A percentile compares a stretch with the other conserved stretches of the same genome.
phyloP scores from a whole-genome alignment of 805 yeast species.

The Metschnikowia rubicola region DNA sequence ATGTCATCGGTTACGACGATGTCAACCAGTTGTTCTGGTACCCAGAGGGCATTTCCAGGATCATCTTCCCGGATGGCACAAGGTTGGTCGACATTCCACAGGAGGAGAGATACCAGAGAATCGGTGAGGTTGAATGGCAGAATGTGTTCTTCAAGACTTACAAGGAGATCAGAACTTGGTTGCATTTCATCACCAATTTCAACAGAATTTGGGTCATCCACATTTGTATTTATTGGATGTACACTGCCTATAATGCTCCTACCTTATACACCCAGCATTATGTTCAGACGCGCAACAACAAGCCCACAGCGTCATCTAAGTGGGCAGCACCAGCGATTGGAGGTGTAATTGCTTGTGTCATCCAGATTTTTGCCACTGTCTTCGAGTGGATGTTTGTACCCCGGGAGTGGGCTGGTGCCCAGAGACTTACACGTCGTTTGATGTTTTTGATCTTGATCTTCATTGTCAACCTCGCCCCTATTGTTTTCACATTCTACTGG shows the following conservation, averaged over 20 bases:
- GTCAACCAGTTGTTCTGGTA: slow-evolving; percentile 99
- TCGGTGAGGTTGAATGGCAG: slow-evolving; percentile 92
- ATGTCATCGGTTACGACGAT: slow-evolving; percentile 91
- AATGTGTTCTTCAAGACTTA: slow-evolving; percentile 83
- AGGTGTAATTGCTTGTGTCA: slow-evolving; percentile 78
- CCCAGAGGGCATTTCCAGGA: slow-evolving; percentile 96
- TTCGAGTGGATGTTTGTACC: slow-evolving; percentile 97
- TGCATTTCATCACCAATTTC: slow-evolving; percentile 68
- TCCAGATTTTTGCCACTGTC: slow-evolving; percentile 84
- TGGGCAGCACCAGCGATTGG: slow-evolving; percentile 95
- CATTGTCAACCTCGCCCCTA: slow-evolving; percentile 75
- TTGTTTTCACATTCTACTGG: slow-evolving; percentile 79
- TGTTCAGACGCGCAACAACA: slow-evolving; percentile 75
- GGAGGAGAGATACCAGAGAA: slow-evolving; percentile 81
- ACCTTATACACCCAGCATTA: slow-evolving; percentile 85
- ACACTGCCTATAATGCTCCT: slow-evolving; percentile 88
- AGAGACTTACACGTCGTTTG: slow-evolving; percentile 86
- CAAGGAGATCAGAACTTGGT: slow-evolving; percentile 72
- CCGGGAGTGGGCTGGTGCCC: slow-evolving; percentile 99
- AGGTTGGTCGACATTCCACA: slow-evolving; percentile 86
- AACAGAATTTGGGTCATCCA: slow-evolving; percentile 95
- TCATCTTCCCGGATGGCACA: slow-evolving; percentile 86
- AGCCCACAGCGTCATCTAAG: slow-evolving; percentile 83
- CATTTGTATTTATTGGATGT: slow-evolving; percentile 89
- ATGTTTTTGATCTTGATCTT: slow-evolving; percentile 67